Conservation (phyloP, 192 early-diverging fungal genomes). For the Rhizophlyctis rosea region DNA sequence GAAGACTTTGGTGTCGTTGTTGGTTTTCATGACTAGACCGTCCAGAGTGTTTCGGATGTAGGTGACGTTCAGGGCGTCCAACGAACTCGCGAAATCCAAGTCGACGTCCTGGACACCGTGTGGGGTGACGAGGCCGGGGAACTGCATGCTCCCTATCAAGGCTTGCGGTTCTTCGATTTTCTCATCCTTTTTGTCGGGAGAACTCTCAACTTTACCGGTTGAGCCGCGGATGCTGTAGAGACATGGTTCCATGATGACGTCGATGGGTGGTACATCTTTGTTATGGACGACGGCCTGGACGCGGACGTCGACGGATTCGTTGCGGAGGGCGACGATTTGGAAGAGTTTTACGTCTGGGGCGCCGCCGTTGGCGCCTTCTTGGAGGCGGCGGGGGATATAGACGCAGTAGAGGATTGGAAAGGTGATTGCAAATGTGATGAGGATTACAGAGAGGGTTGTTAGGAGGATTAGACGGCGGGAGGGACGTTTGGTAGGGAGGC, state of each 20-base stretch:
- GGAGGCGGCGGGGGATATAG: constrained; percentile 18
- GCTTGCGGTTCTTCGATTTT: too few species aligned
- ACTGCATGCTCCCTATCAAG: constrained; percentile 21
- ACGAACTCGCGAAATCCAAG: constrained; percentile 13
- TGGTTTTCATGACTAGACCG: not conserved
- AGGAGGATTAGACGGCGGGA: too few species aligned
- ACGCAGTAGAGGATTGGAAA: constrained; percentile 13
- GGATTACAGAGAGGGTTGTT: not conserved
- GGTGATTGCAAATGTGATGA: not conserved
- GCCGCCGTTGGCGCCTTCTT: constrained; percentile 10
- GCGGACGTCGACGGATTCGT: constrained; percentile 2
- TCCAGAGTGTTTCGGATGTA: constrained; percentile 7
- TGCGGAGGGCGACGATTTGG: constrained; percentile 3
- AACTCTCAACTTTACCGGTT: too few species aligned
- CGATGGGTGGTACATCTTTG: constrained; percentile 18
- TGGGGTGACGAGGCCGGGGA: constrained; percentile 16
- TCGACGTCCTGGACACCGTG: constrained; percentile 8
- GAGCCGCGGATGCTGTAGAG: too few species aligned
- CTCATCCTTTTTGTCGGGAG: too few species aligned
- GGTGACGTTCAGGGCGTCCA: constrained; percentile 15
- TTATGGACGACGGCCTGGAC: constrained; percentile 14
- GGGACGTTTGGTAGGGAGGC: too few species aligned
- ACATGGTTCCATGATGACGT: constrained; percentile 22
- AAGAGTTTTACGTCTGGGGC: not conserved
- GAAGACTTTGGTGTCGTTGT: constrained; percentile 4